A percentile compares a stretch with the other conserved stretches of the same genome.
Evolutionary conservation across 805 yeast species (phyloP).

Genomic region (Yarrowia porcina): DNA sequence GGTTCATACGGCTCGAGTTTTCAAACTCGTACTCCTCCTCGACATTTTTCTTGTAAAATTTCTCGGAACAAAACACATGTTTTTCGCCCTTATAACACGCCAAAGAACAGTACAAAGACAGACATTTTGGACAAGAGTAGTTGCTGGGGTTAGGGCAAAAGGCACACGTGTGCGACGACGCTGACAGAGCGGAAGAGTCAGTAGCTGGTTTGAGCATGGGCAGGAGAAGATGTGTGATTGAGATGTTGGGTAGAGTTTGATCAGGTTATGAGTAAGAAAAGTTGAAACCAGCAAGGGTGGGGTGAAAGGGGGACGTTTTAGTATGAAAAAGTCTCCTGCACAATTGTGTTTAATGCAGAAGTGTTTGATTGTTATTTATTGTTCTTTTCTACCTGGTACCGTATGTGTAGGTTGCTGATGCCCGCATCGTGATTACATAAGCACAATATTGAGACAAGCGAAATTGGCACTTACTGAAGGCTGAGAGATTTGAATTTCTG

Average conservation of each 20-base stretch:
- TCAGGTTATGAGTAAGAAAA: slow-evolving; percentile 1
- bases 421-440: no score
- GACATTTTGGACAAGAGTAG: slow-evolving; percentile 31
- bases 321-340: no score
- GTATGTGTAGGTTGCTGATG: no score
- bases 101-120: slow-evolving; percentile 29
- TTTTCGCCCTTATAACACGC: slow-evolving; percentile 28
- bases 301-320: no score
- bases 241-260: background rate
- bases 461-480: no score
- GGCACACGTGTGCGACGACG: background rate
- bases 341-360: no score
- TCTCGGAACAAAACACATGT: slow-evolving; percentile 30
- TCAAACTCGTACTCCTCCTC: slow-evolving; percentile 16
- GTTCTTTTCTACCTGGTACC: no score
- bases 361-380: no score
- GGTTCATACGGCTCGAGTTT: background rate
- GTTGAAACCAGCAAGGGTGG: no score
- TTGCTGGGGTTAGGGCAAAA: slow-evolving; percentile 22
- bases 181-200: background rate
- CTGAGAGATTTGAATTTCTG: no score
- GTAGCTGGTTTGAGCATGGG: slow-evolving; percentile 1
- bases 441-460: no score
- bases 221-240: background rate
- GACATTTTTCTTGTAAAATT: slow-evolving; percentile 27